Percentiles rank a stretch among this genome's conserved stretches.
These are phyloP conservation scores for Aspergillus flavus DNA, from an alignment of 2,329 filamentous ascomycete genomes.

Conservation along the genomic window DNA sequence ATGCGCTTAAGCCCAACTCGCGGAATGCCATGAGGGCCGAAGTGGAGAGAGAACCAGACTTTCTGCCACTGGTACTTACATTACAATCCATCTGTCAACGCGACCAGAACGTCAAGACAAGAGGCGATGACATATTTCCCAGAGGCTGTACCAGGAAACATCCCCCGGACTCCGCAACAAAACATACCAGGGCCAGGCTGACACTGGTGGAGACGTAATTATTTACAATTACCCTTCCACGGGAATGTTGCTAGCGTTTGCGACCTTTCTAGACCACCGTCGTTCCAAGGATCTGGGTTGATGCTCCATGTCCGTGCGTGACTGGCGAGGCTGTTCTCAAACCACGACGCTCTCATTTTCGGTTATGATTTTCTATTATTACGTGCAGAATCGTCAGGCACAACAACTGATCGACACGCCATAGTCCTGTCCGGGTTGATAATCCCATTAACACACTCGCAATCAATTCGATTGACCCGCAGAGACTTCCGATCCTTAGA, in stretches of 20 bases:
- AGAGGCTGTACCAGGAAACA: not conserved
- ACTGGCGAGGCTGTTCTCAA: conserved; percentile 7
- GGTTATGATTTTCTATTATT: conserved; percentile 6
- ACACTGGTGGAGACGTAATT: conserved; percentile 8
- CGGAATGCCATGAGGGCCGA: not conserved
- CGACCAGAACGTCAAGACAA: not conserved
- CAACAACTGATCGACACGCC: conserved; percentile 8
- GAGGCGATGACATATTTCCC: not conserved
- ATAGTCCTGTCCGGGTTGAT: not conserved
- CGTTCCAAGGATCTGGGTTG: conserved; percentile 23
- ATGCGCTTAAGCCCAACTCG: not conserved
- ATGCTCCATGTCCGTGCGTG: conserved; percentile 15
- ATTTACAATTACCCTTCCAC: conserved; percentile 7
- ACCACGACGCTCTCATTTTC: conserved; percentile 8
- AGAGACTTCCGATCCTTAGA: not conserved
- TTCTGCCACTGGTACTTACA: not conserved
- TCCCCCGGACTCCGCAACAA: conserved; percentile 9
- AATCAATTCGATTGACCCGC: not conserved
- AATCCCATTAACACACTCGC: not conserved
- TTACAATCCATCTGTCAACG: not conserved
- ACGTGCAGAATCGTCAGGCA: conserved; percentile 2
- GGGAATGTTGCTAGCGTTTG: conserved; percentile 13
- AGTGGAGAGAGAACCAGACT: not conserved
- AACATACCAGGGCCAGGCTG: conserved; percentile 9
- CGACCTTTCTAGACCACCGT: conserved; percentile 21